phyloP scores from a whole-genome alignment of 1,139 yeast genomes.

The Lodderomyces theae region DNA sequence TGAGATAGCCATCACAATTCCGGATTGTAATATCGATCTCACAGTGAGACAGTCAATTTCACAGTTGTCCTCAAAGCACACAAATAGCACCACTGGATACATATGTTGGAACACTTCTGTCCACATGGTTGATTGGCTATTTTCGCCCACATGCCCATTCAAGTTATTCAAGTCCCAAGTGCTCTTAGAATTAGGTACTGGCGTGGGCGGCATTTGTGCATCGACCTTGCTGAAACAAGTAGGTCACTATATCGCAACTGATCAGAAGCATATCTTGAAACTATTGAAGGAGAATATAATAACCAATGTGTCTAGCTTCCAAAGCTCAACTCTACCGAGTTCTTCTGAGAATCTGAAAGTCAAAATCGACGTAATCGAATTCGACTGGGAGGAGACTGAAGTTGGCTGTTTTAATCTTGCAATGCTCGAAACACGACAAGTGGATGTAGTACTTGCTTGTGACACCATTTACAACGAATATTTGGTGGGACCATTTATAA shows the following conservation, averaged over 20 bases:
- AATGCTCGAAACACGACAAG: constrained; percentile 15
- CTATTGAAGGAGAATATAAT: constrained; percentile 46
- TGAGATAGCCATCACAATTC: constrained; percentile 31
- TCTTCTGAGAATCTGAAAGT: neutral
- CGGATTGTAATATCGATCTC: constrained; percentile 28
- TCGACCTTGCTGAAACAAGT: constrained; percentile 40
- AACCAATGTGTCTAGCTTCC: constrained; percentile 26
- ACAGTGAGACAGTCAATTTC: constrained; percentile 42
- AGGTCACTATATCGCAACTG: constrained; percentile 53
- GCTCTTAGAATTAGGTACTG: constrained; percentile 66
- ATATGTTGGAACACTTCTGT: constrained; percentile 61
- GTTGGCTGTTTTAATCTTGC: constrained; percentile 26
- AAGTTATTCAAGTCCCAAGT: constrained; percentile 14
- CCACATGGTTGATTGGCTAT: constrained; percentile 50
- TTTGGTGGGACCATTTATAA: constrained; percentile 50
- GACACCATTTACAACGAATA: constrained; percentile 72
- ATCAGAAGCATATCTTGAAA: constrained; percentile 57
- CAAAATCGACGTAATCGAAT: constrained; percentile 41
- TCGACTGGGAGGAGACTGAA: constrained; percentile 63
- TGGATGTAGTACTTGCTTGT: constrained; percentile 58
- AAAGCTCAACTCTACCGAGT: constrained; percentile 4
- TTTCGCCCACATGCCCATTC: constrained; percentile 10
- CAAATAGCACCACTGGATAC: constrained; percentile 66
- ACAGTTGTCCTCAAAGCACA: constrained; percentile 34
- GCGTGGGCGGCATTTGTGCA: constrained; percentile 58